Conservation (phyloP, 2,329 filamentous ascomycete genomes). For the Diaporthe aspalathi region DNA sequence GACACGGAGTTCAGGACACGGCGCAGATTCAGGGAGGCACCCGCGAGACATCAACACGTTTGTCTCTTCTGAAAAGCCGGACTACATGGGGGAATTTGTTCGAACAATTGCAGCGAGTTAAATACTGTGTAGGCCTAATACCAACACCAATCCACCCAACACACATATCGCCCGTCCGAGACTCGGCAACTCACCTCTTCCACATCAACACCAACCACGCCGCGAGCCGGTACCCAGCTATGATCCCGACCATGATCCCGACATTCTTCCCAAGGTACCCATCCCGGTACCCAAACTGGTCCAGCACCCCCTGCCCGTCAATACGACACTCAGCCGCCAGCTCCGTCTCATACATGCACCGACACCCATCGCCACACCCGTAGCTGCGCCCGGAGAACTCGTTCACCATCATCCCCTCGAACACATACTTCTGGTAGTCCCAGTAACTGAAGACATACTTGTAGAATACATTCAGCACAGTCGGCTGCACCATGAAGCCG, state of each 20-base stretch:
- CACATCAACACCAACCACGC: slow-evolving; percentile 71
- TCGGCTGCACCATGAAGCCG: slow-evolving; percentile 82
- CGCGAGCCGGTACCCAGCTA: slow-evolving; percentile 76
- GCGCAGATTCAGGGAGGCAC: background rate
- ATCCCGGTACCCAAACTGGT: slow-evolving; percentile 75
- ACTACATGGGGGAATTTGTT: background rate
- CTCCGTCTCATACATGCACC: slow-evolving; percentile 77
- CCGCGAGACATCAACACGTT: background rate
- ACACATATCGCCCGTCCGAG: background rate
- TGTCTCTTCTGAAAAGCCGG: background rate
- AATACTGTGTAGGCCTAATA: slow-evolving; percentile 14
- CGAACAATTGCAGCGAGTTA: background rate
- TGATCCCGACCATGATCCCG: slow-evolving; percentile 82
- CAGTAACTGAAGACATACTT: slow-evolving; percentile 90
- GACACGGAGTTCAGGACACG: slow-evolving; percentile 26
- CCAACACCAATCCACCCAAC: background rate
- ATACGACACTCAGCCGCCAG: slow-evolving; percentile 75
- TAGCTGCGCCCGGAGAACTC: slow-evolving; percentile 78
- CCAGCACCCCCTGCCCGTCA: slow-evolving; percentile 75
- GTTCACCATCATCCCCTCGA: slow-evolving; percentile 94
- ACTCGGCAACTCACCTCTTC: slow-evolving; percentile 42
- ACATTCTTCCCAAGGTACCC: slow-evolving; percentile 75
- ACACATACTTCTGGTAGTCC: slow-evolving; percentile 88
- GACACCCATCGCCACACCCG: slow-evolving; percentile 65
- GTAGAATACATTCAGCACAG: slow-evolving; percentile 83